These are phyloP conservation scores for Colletotrichum orbiculare DNA, from an alignment of 2,329 filamentous ascomycete genomes.

Conservation along the genomic window DNA sequence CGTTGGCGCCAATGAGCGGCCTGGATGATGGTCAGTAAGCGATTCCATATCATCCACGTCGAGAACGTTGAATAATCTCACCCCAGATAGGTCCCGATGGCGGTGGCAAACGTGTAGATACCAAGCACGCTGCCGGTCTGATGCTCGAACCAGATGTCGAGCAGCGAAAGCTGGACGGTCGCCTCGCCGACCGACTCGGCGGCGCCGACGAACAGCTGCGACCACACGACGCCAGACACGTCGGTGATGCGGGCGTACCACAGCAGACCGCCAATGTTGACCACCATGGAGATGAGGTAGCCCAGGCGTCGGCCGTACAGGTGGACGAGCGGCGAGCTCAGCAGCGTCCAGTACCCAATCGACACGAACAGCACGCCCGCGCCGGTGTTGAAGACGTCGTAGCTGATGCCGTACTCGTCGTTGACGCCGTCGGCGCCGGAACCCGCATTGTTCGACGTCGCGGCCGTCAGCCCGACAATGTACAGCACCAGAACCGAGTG, in stretches of 20 bases:
- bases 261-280: conserved; percentile 61
- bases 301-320: conserved; percentile 65
- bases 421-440: conserved; percentile 62
- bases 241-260: conserved; percentile 62
- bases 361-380: conserved; percentile 66
- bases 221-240: conserved; percentile 61
- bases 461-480: conserved; percentile 65
- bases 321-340: conserved; percentile 63
- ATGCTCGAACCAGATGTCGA: conserved; percentile 69
- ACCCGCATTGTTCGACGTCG: conserved; percentile 66
- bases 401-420: conserved; percentile 61
- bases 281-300: conserved; percentile 64
- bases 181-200: conserved; percentile 68
- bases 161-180: conserved; percentile 65
- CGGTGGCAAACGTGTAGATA: conserved; percentile 65
- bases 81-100: conserved; percentile 66
- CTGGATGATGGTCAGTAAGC: neutral
- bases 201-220: conserved; percentile 67
- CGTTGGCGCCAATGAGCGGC: conserved; percentile 62
- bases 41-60: too few relatives aligned
- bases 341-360: conserved; percentile 66
- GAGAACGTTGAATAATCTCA: neutral
- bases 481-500: conserved; percentile 63
- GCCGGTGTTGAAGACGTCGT: conserved; percentile 65
- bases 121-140: conserved; percentile 65